These are phyloP conservation scores for Aspergillus sp. DNA, from an alignment of 2,329 filamentous ascomycete species.

Conservation along the genomic window DNA sequence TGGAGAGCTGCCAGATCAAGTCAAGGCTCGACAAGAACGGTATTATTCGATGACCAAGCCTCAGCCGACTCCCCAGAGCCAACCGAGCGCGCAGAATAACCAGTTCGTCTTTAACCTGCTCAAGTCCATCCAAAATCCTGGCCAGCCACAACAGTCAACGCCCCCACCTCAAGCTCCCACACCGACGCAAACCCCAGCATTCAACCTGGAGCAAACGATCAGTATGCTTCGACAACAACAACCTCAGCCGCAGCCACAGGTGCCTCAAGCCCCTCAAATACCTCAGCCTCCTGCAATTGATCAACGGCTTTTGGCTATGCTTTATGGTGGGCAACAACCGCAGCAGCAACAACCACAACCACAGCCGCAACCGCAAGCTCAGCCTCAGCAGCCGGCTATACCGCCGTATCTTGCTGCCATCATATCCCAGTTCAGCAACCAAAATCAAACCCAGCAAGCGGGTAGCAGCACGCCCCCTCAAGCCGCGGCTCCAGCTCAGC, in stretches of 20 bases:
- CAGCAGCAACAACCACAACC: slow-evolving; percentile 27
- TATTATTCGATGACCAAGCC: slow-evolving; percentile 40
- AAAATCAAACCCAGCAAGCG: slow-evolving; percentile 23
- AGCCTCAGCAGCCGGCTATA: slow-evolving; percentile 27
- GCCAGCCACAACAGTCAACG: slow-evolving; percentile 31
- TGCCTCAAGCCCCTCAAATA: slow-evolving; percentile 31
- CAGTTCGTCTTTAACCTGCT: slow-evolving; percentile 42
- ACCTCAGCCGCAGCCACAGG: slow-evolving; percentile 23
- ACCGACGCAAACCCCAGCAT: slow-evolving; percentile 21
- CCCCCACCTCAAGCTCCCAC: slow-evolving; percentile 31
- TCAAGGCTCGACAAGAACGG: slow-evolving; percentile 43
- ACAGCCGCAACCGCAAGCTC: slow-evolving; percentile 25
- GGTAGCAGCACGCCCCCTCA: slow-evolving; percentile 14
- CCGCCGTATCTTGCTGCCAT: slow-evolving; percentile 37
- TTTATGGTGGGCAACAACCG: slow-evolving; percentile 34
- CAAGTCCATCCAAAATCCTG: slow-evolving; percentile 38
- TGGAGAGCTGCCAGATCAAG: slow-evolving; percentile 43
- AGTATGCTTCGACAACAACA: slow-evolving; percentile 39
- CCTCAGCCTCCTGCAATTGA: slow-evolving; percentile 31
- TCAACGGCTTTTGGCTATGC: slow-evolving; percentile 40
- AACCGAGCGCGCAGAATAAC: slow-evolving; percentile 18
- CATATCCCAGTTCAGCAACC: slow-evolving; percentile 31
- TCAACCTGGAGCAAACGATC: slow-evolving; percentile 38
- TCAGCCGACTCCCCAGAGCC: slow-evolving; percentile 21
- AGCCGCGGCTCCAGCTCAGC: not conserved